Evolutionary conservation across 2,329 filamentous ascomycete genomes (phyloP).

Genomic region (Phoma sp.): DNA sequence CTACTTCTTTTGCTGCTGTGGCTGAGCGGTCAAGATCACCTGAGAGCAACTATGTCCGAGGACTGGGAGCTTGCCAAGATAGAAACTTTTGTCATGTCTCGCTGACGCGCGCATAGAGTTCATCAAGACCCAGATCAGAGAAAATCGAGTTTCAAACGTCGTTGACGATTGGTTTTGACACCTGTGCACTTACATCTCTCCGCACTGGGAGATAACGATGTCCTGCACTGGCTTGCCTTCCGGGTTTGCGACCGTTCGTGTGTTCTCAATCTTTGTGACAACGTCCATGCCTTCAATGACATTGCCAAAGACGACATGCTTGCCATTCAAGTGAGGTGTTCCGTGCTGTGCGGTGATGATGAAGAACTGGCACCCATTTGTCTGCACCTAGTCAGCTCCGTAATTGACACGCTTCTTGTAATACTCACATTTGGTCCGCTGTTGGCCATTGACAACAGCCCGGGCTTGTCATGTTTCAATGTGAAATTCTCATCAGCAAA

Average conservation of each 20-base stretch:
- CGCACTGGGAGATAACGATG: constrained; percentile 84
- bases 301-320: constrained; percentile 95
- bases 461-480: constrained; percentile 78
- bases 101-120: neutral
- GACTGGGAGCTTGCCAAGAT: neutral
- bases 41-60: no score
- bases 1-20: no score
- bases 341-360: constrained; percentile 77
- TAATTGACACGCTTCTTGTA: constrained; percentile 56
- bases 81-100: neutral
- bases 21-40: no score
- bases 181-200: constrained; percentile 75
- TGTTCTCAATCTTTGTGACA: constrained; percentile 90
- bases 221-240: constrained; percentile 86
- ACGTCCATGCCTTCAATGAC: constrained; percentile 91
- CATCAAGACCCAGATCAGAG: no score
- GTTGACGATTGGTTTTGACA: neutral
- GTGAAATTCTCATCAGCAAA: constrained; percentile 93
- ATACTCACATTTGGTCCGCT: constrained; percentile 44
- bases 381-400: constrained; percentile 15
- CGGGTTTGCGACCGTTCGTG: constrained; percentile 67
- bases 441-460: constrained; percentile 85
- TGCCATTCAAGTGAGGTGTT: constrained; percentile 87
- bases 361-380: constrained; percentile 97
- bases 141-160: neutral